Evolutionary conservation across 1,139 yeast genomes (phyloP).

Genomic region (Nakaseomyces sp.): DNA sequence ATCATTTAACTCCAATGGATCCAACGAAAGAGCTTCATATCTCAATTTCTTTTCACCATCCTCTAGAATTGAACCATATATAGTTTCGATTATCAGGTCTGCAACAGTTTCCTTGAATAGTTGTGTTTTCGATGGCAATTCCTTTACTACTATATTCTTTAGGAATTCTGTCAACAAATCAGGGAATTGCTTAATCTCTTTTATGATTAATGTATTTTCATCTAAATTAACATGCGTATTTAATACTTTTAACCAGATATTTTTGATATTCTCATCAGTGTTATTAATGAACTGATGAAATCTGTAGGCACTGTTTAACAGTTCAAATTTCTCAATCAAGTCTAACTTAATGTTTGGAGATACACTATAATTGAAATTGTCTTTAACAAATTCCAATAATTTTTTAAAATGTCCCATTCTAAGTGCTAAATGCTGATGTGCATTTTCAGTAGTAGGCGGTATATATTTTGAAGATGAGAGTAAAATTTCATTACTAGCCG

Average conservation of each 20-base stretch:
- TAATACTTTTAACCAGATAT: slow-evolving; percentile 17
- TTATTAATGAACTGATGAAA: slow-evolving; percentile 30
- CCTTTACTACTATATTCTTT: slow-evolving; percentile 18
- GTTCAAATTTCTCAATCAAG: slow-evolving; percentile 38
- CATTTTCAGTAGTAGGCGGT: slow-evolving; percentile 38
- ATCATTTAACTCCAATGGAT: slow-evolving; percentile 19
- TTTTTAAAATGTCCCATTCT: slow-evolving; percentile 36
- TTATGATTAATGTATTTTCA: slow-evolving; percentile 17
- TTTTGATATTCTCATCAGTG: slow-evolving; percentile 5
- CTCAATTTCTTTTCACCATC: slow-evolving; percentile 37
- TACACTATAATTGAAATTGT: slow-evolving; percentile 39
- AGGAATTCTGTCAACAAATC: slow-evolving; percentile 34
- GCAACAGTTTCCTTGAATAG: slow-evolving; percentile 30
- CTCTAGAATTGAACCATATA: slow-evolving; percentile 37
- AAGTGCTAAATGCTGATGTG: slow-evolving; percentile 37
- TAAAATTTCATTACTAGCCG: slow-evolving; percentile 48
- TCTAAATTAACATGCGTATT: slow-evolving; percentile 8
- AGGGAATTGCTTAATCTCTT: slow-evolving; percentile 34
- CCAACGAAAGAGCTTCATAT: slow-evolving; percentile 26
- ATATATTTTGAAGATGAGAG: slow-evolving; percentile 40
- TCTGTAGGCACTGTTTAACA: slow-evolving; percentile 44
- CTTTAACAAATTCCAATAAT: slow-evolving; percentile 39
- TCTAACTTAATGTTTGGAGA: slow-evolving; percentile 25
- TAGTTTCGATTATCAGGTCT: slow-evolving; percentile 35
- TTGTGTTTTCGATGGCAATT: slow-evolving; percentile 17